Base-by-base conservation (phyloP, 345 rosid genomes). In the Lumnitzera racemosa region DNA sequence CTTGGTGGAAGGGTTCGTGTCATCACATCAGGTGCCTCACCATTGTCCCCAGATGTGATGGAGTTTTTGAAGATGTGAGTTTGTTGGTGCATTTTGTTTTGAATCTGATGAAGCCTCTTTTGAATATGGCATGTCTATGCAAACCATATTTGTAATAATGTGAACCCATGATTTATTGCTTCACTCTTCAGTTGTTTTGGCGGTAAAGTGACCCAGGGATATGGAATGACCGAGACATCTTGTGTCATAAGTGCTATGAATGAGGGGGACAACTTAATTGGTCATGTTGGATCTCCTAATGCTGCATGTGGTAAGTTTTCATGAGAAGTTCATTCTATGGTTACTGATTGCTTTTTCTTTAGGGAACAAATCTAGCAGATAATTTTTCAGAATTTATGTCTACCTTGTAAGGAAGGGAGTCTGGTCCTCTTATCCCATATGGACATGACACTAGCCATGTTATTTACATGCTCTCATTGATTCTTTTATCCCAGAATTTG, bases 201-300 rank as follows among this genome's bases (percentile, higher is more conserved):
- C 61, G 84, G 90, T 53, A 77, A 60, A 13, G 78, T 86, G 53
- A 14, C 49, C 14, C 89, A 86, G 79, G 92, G 92, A 63, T 86
- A 86, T 60, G 92, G 92, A 72, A 86, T 86, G 92, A 86, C 92
- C 0, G 92, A 86, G 70, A 81, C 85, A 47, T 76, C 92, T 51
- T 81, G 89, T 70, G 71, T 76, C 47, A 76, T 86, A 70, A 75
- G 79, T 65, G n/a, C 75, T 43, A 66, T 81, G 70, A 83, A 86
- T 13, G 83, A 70, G 73, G 67, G 76, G 64, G 92, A 86, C 81
- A 84, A 69, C 79, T 78, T 78, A 57, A 62, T 65, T 51, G 99
- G 97, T 56, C 99, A 94, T 71, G 92, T 94, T 72, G 99, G 99
- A 62, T 83, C 95, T 79, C 99, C 99, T 58, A 94, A 69, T 80